Conservation (phyloP, 257 asterid species). For the Nicotiana benthamiana region DNA sequence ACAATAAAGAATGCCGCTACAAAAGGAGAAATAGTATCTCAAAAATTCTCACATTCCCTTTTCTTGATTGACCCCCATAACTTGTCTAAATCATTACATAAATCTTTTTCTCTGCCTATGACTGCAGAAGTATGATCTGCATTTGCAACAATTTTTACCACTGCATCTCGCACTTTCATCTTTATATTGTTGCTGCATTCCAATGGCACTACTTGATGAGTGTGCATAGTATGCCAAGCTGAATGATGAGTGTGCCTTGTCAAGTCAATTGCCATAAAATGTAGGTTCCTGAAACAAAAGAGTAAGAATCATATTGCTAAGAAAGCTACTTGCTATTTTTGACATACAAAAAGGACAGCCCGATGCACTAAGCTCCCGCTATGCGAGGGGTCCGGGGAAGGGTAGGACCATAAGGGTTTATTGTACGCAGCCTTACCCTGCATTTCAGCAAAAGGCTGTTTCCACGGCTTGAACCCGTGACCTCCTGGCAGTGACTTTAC, state of each 20-base stretch:
- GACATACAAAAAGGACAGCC: too few species aligned
- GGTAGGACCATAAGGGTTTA: too few species aligned
- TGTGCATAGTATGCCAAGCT: constrained; percentile 88
- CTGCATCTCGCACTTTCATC: constrained; percentile 40
- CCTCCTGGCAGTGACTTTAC: too few species aligned
- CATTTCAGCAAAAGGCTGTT: too few species aligned
- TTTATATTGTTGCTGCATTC: constrained; percentile 53
- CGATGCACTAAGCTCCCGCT: too few species aligned
- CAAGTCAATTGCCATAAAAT: constrained; percentile 28
- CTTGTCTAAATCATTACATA: constrained; percentile 36
- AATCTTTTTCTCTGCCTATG: constrained; percentile 38
- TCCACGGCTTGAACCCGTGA: too few species aligned
- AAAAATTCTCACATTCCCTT: not conserved
- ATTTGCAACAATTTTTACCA: constrained; percentile 33
- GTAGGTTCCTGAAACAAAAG: constrained; percentile 39
- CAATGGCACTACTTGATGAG: constrained; percentile 60
- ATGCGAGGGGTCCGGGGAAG: too few species aligned
- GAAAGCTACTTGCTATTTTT: not conserved
- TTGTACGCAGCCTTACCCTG: too few species aligned
- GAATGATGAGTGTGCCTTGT: constrained; percentile 81
- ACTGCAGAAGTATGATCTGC: constrained; percentile 54
- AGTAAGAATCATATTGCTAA: not conserved
- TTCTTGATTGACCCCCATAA: constrained; percentile 37
- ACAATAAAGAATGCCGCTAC: not conserved
- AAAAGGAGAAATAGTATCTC: not conserved